A percentile compares a stretch with the other conserved stretches of the same genome.
Conservation (phyloP, 257 asterid genomes). For the Solanum neorickii region DNA sequence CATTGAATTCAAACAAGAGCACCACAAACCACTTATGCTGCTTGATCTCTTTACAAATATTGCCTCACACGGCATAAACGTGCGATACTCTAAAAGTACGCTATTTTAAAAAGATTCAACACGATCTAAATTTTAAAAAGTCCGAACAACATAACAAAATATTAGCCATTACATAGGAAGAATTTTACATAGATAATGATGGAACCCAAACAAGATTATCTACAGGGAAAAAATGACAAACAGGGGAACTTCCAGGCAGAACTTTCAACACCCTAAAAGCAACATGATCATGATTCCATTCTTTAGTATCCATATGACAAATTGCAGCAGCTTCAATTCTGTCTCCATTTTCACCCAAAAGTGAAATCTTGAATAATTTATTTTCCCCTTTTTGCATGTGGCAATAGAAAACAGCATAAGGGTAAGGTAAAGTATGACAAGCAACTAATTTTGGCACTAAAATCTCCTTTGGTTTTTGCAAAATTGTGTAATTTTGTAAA, state of each 20-base stretch:
- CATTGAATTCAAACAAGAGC: neutral
- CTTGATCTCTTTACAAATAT: too few relatives aligned
- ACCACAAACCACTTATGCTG: neutral
- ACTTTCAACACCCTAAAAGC: conserved; percentile 50
- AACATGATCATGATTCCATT: conserved; percentile 60
- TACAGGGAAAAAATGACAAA: conserved; percentile 69
- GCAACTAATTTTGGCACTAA: conserved; percentile 26
- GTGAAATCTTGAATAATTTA: conserved; percentile 36
- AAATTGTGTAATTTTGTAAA: conserved; percentile 57
- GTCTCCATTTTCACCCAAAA: conserved; percentile 56
- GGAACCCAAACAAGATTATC: conserved; percentile 71
- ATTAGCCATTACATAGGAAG: neutral
- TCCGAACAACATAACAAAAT: neutral
- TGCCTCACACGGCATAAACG: neutral
- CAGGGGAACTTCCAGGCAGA: conserved; percentile 53
- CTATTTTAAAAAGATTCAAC: neutral
- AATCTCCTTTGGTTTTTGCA: conserved; percentile 18
- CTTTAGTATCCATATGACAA: conserved; percentile 72
- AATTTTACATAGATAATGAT: neutral
- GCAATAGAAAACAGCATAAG: conserved; percentile 74
- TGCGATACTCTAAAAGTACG: neutral
- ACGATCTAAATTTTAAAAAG: neutral
- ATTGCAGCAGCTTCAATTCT: conserved; percentile 58
- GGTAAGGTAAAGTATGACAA: conserved; percentile 77
- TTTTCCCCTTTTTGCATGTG: conserved; percentile 50